phyloP scores from a whole-genome alignment of 2,329 filamentous ascomycete species.

The Botrytis pseudocinerea region DNA sequence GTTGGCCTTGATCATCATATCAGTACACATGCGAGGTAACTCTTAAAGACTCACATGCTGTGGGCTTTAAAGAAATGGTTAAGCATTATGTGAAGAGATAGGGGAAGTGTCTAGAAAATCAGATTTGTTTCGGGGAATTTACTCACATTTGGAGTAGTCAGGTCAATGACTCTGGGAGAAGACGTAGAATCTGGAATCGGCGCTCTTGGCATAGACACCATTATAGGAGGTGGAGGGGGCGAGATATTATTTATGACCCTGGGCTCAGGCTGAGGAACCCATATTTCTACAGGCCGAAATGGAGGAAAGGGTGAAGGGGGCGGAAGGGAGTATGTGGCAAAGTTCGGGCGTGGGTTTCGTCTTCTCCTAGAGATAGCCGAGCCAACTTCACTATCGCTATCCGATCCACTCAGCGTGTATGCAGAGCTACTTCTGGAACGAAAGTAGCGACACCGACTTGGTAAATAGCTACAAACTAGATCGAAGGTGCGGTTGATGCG shows the following conservation, averaged over 20 bases:
- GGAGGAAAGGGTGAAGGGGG: conserved; percentile 4
- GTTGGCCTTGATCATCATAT: conserved; percentile 16
- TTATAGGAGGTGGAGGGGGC: neutral
- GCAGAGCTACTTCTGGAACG: conserved; percentile 22
- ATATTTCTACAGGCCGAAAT: neutral
- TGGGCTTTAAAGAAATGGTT: neutral
- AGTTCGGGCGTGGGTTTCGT: neutral
- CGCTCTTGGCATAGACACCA: neutral
- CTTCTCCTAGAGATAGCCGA: conserved; percentile 16
- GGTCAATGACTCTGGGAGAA: neutral
- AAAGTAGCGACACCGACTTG: neutral
- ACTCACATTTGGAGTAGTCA: neutral
- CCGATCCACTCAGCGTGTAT: conserved; percentile 18
- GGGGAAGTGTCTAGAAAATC: neutral
- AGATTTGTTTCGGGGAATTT: neutral
- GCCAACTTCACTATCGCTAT: conserved; percentile 26
- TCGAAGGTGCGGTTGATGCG: conserved; percentile 31
- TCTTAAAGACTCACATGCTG: neutral
- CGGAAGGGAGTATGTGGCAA: neutral
- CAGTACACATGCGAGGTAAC: neutral
- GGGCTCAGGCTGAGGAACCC: neutral
- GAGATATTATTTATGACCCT: too few relatives aligned
- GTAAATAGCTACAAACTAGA: conserved; percentile 27
- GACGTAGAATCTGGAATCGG: neutral
- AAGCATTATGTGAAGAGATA: neutral